Evolutionary conservation across 371 early-diverging fungal genomes (phyloP), one percentile per base, ranked within the genome.

Genomic region (Rhizomucor miehei): DNA sequence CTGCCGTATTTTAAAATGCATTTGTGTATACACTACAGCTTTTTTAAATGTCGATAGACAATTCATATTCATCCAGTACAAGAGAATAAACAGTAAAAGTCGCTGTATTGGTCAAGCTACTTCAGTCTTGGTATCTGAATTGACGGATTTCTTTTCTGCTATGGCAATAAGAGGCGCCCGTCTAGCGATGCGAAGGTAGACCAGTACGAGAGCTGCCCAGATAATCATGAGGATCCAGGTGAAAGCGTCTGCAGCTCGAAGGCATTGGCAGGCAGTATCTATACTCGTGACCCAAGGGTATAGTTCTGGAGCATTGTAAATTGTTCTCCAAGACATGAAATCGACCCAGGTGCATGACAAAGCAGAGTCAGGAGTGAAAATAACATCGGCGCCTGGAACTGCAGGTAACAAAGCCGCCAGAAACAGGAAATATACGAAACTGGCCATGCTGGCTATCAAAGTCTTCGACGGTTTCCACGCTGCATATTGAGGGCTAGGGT

Each of bases 391-490:
- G 16, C 69, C 67, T 11, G 69, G 69, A 8, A 75, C 34, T 2
- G 51, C 17, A 13, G 75, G 75, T 16, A 69, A 43, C 19, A 71
- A 13, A 8, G 69, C 57, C 3, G 69, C 66, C 6, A 71, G 16
- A n/a, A 69, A 61, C 14, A 63, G n/a, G 0, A 67, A 45, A 16
- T 29, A 40, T 23, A 65, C 49, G 52, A 69, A 51, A 20, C 59
- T 59, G n/a, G 53, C 23, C 25, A 75, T 54, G 10, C 63, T 57
- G 29, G 52, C 39, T 17, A 56, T 24, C 44, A 75, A 48, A 4
- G 67, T 71, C 52, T 63, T 71, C 1, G 72, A 75, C 14, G 75
- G 75, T 13, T 48, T 23, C 75, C 75, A 75, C n/a, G 62, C 57
- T 24, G 53, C 59, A 50, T 75, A 71, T 1, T 45, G 48, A 6